phyloP scores from a whole-genome alignment of 164 flowering plant species.

The Kingdonia uniflora region DNA sequence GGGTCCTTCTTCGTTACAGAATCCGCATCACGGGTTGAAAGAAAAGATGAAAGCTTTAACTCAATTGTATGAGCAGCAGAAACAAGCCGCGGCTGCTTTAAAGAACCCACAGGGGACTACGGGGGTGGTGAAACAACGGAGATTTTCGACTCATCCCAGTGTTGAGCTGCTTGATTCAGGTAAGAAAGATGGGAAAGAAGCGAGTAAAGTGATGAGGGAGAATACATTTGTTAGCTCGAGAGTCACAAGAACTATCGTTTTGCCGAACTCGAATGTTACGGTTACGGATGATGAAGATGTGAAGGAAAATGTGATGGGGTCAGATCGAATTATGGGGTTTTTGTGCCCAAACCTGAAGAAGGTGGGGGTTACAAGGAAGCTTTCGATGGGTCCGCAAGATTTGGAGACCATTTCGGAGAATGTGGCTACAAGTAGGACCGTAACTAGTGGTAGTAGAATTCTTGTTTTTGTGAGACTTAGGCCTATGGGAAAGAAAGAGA shows the following conservation, averaged over 20 bases:
- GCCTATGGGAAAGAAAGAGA: conserved; percentile 84
- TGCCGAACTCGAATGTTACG: conserved; percentile 8
- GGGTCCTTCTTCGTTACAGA: conserved; percentile 22
- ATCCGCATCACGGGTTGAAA: conserved; percentile 80
- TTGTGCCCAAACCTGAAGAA: conserved; percentile 36
- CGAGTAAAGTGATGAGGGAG: conserved; percentile 33
- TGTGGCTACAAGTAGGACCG: background rate
- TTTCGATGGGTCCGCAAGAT: conserved; percentile 45
- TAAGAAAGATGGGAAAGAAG: conserved; percentile 23
- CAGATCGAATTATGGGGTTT: conserved; percentile 34
- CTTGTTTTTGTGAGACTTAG: conserved; percentile 88
- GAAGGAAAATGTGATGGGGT: conserved; percentile 49
- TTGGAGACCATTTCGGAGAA: conserved; percentile 25
- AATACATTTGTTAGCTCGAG: conserved; percentile 28
- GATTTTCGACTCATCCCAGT: conserved; percentile 39
- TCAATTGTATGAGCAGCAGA: conserved; percentile 73
- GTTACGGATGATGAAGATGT: background rate
- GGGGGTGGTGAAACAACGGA: conserved; percentile 14
- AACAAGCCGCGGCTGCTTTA: conserved; percentile 34
- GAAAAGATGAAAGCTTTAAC: conserved; percentile 88
- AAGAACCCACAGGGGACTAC: conserved; percentile 23
- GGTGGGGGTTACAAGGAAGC: conserved; percentile 33
- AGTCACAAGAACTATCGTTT: conserved; percentile 27
- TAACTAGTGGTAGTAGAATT: conserved; percentile 39
- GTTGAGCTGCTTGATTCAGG: conserved; percentile 30